phyloP scores from a whole-genome alignment of 1,284 basidiomycete species.

The Ganoderma boninense region DNA sequence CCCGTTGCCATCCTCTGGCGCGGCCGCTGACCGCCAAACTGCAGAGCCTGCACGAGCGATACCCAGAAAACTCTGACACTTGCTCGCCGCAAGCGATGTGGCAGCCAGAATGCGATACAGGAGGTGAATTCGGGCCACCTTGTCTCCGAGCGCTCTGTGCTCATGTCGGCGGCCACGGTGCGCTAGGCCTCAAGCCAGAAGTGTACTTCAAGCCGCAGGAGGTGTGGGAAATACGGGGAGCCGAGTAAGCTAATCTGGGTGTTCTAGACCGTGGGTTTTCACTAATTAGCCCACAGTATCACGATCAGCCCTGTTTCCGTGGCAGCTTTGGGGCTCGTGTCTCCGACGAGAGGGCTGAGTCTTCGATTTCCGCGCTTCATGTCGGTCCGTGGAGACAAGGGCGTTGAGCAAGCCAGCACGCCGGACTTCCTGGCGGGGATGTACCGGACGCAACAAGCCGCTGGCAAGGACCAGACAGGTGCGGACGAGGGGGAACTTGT shows the following conservation, averaged over 20 bases:
- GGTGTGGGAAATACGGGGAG: conserved; percentile 93
- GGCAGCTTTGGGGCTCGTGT: conserved; percentile 79
- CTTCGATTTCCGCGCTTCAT: conserved; percentile 94
- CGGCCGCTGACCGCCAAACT: conserved; percentile 17
- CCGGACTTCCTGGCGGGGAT: conserved; percentile 77
- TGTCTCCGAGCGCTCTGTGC: conserved; percentile 15
- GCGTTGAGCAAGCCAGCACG: conserved; percentile 79
- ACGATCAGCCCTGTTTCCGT: conserved; percentile 90
- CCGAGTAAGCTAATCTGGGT: conserved; percentile 68
- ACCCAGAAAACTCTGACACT: conserved; percentile 69
- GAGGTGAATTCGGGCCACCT: conserved; percentile 53
- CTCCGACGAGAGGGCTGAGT: conserved; percentile 75
- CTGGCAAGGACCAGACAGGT: conserved; percentile 45
- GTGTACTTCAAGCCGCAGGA: conserved; percentile 89
- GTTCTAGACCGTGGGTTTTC: not conserved
- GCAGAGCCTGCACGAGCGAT: conserved; percentile 67
- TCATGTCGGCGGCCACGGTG: conserved; percentile 17
- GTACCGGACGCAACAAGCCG: conserved; percentile 70
- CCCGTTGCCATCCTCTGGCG: not conserved
- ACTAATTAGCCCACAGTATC: conserved; percentile 57
- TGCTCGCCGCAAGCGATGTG: conserved; percentile 70
- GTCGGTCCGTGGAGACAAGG: conserved; percentile 83
- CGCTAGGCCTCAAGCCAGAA: conserved; percentile 74
- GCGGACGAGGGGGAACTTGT: conserved; percentile 66
- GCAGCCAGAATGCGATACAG: conserved; percentile 67